Base-by-base conservation (phyloP, 805 yeast species). In the Kodamaea laetipori region DNA sequence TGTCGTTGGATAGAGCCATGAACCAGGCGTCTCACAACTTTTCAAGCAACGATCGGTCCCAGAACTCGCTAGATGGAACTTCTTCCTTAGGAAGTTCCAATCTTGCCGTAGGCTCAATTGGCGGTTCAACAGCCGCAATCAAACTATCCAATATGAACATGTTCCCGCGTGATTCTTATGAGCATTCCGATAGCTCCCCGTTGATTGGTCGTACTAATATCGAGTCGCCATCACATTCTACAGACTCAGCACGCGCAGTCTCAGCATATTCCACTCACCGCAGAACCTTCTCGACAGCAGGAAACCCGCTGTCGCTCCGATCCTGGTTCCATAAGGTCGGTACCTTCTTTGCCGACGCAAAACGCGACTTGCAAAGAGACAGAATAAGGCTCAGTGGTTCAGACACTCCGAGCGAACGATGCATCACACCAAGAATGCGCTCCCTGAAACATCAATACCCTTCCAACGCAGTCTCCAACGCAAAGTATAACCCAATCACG, bases 401-500 rank as follows among this genome's bases (percentile, higher is more conserved):
- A 6, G 48, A 50, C 10, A 15, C 34, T 3, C 10, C 34, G 7
- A 44, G 43, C 28, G 72, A 70, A 46, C 49, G 82, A 41, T 62
- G 55, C 32, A 64, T 78, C 21, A 62, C 67, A 6, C 76, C 81
- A 3, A 51, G 64, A 35, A 57, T 51, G 25, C 49, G 36, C 54
- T 54, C 50, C 55, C 61, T 66, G 51, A 15, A 30, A 11, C 39
- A 63, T 43, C 44, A 48, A 24, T 74, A 61, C 48, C 51, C 51
- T 1, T 28, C 88, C 9, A 94, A 94, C 61, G 87, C 94, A 5
- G 78, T 94, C 10, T 86, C 96, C 37, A 94, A 94, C 64, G 98
- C 99, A 16, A 92, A 90, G 65, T 94, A 94, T 66, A 87, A 87
- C 54, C 87, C 94, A 2, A 60, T 89, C 27, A 82, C 96, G 1